Base-by-base conservation (phyloP, 2,329 filamentous ascomycete species). In the Coleophoma eucalyptorum region DNA sequence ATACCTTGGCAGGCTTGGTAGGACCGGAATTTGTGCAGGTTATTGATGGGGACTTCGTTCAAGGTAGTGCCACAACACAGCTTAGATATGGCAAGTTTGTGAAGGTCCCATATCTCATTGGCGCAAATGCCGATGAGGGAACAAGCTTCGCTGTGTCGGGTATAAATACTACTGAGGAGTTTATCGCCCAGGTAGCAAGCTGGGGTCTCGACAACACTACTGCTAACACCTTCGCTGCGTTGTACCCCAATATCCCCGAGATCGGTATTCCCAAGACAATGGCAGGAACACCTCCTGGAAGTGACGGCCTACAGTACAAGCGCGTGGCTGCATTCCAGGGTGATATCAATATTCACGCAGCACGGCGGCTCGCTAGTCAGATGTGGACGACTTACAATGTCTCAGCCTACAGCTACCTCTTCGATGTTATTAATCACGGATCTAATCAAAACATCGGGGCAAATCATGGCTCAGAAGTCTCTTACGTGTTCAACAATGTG, bases 41-140 rank as follows among this genome's bases (percentile, higher is more conserved):
- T n/a, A 61, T 82, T 32, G 83, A 86, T 56, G 76, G 77, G 1
- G 78, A 83, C 58, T 74, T 84, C 47, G 69, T 86, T 20, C 68
- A 69, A 12, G 71, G 74, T 8, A 76, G 72, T 55, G 75, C 73
- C 1, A 78, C 77, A 13, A 64, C 73, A 7, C 77, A 83, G 53
- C 67, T 89, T 4, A 67, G 69, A 2, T 64, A 73, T 5, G 83
- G 83, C 43, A 74, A 75, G 16, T 87, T 87, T 55, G 78, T 86
- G 50, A 74, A 80, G 48, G 80, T 88, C 0, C 82, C 84, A 1
- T 76, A 87, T 42, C 72, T 89, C 6, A 69, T 76, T 33, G 85
- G 86, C 6, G 77, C 76, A 34, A 88, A 87, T 63, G 77, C 77
- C 1, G 85, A 89, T 57, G 86, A 89, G 62, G 86, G 83, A 2